phyloP scores from a whole-genome alignment of 306 rosid genomes.

The Gynostemma pentaphyllum region DNA sequence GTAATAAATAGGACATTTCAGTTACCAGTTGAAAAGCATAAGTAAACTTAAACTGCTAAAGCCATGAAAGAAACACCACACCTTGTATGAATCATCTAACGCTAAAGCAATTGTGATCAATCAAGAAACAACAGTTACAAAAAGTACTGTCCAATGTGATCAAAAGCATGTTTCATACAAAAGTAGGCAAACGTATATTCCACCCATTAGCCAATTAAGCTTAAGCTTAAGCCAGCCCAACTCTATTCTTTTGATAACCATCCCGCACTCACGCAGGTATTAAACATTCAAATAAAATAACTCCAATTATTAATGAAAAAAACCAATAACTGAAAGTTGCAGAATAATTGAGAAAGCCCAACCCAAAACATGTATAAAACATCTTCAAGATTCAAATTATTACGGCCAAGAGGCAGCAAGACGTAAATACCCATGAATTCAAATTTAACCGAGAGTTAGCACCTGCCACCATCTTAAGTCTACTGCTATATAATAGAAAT shows the following conservation, averaged over 20 bases:
- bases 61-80: not conserved
- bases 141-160: not conserved
- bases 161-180: not conserved
- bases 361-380: not conserved
- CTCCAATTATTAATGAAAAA: not conserved
- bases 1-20: not conserved
- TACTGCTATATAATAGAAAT: not conserved
- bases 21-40: not conserved
- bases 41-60: not conserved
- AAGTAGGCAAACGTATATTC: no score
- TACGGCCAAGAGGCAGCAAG: not conserved
- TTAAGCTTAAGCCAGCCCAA: no score
- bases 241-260: no score
- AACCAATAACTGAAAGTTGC: not conserved
- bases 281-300: not conserved
- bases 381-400: not conserved
- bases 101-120: not conserved
- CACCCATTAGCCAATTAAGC: not conserved
- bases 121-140: not conserved
- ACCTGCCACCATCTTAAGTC: not conserved
- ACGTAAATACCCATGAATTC: not conserved
- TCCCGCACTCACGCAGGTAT: not conserved
- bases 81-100: not conserved
- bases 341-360: not conserved
- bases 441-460: not conserved